Base-by-base conservation (phyloP, 2,329 filamentous ascomycete species). In the Colletotrichum sp. region DNA sequence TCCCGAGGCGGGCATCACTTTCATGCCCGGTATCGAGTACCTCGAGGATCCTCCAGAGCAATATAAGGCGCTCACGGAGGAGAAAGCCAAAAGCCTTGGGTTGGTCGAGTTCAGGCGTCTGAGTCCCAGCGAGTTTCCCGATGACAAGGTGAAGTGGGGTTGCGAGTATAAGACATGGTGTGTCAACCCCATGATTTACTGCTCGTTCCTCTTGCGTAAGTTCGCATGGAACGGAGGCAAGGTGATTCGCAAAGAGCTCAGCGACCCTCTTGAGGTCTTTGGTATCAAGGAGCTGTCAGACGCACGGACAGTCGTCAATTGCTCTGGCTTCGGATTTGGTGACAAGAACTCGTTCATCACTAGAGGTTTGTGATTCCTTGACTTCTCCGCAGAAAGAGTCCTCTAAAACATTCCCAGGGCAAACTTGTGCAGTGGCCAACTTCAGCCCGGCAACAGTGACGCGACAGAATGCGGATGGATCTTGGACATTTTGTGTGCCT, bases 401-500 rank as follows among this genome's bases (percentile, higher is more conserved):
- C 21, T n/a, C 55, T 70, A 16, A 75, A 7, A 49, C 15, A 21
- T 26, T 8, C 10, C 36, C 67, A 84, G 86, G 88, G 21, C 88
- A 90, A 80, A 89, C 87, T 2, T 88, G 86, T 57, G 80, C 87
- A 2, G 85, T 88, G n/a, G 82, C 84, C 62, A 85, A 88, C 76
- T 55, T 76, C 16, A 85, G 83, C 78, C 79, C 80, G 24, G 83
- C 80, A 7, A 87, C 85, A 5, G 81, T 94, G 24, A 94, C 93
- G 4, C 87, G 90, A 30, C 91, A 94, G 78, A 90, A 91, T 79
- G 86, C 87, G 1, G 92, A 94, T 80, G 92, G 92, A 0, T 88
- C 86, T 10, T 93, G 92, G 91, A 88, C 89, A 1, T 93, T 94
- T 77, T 88, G 89, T 62, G 90, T 94, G 8, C 92, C 92, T 1